Evolutionary conservation across 2,329 filamentous ascomycete species (phyloP), one percentile per base, ranked within the genome.

Genomic region (Coniochaeta sp.): DNA sequence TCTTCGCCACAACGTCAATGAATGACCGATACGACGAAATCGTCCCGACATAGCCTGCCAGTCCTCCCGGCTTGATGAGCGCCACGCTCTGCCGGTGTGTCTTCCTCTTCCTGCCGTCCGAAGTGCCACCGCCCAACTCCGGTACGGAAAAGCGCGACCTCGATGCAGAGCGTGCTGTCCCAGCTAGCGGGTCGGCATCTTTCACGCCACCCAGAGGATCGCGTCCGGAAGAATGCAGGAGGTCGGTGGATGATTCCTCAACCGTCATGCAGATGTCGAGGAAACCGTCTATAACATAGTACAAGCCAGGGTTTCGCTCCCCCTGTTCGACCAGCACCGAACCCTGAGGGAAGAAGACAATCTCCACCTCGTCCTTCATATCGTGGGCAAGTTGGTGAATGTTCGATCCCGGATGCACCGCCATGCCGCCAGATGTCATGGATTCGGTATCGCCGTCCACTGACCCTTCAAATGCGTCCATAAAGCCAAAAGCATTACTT

Each of bases 241-340:
- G 72, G 54, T 72, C 70, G 12, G 64, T 63, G 0, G 68, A 63
- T 0, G 67, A 60, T n/a, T 87, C 83, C 35, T 85, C 82, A 0
- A 82, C 74, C 1, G 89, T 85, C n/a, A 95, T 86, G 55, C 90
- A 91, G 40, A 97, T 91, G 62, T 99, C 94, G 31, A 99, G 73
- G 61, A 99, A 99, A 0, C 94, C 94, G 65, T 99, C 94, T 48
- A 99, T 87, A 3, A 99, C 92, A 68, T 99, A 99, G 71, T 99
- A 99, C 1, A 99, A 68, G 0, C 94, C 94, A 0, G 94, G 94
- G 60, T 95, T 96, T n/a, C 94, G 82, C 66, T 99, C 94, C 9
- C 94, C 92, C 70, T 97, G 91, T 63, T 99, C 94, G 0, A 99
- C 91, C 14, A 99, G 77, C 1, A 99, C 87, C 1, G 94, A 92